phyloP scores from a whole-genome alignment of 2,329 filamentous ascomycete species.

The Fusarium neocosmosporiellum region DNA sequence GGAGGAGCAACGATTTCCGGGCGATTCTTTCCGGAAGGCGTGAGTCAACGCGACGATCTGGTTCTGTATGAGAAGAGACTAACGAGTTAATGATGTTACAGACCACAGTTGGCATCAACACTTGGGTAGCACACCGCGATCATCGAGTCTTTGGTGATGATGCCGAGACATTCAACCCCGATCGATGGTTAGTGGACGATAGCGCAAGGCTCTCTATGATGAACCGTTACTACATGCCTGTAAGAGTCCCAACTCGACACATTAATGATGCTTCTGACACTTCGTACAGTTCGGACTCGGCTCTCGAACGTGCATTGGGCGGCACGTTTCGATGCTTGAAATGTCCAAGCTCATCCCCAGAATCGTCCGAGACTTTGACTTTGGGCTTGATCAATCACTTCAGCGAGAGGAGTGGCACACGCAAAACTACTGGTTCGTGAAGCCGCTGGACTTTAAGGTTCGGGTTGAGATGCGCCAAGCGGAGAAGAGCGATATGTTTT shows the following conservation, averaged over 20 bases:
- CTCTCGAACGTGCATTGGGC: slow-evolving; percentile 37
- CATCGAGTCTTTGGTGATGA: slow-evolving; percentile 29
- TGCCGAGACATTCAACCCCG: slow-evolving; percentile 26
- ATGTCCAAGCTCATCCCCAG: slow-evolving; percentile 38
- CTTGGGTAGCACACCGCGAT: slow-evolving; percentile 39
- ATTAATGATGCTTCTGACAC: background rate
- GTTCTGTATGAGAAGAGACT: background rate
- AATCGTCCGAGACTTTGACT: slow-evolving; percentile 38
- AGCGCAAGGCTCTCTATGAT: slow-evolving; percentile 13
- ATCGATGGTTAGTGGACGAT: slow-evolving; percentile 28
- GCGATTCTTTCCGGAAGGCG: slow-evolving; percentile 30
- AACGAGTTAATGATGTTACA: background rate
- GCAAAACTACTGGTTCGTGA: slow-evolving; percentile 31
- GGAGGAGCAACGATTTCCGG: slow-evolving; percentile 30
- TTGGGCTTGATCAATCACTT: slow-evolving; percentile 10
- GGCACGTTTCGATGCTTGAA: slow-evolving; percentile 40
- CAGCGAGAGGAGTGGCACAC: slow-evolving; percentile 15
- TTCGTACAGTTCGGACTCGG: slow-evolving; percentile 36
- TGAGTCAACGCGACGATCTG: slow-evolving; percentile 1
- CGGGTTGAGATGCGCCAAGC: background rate
- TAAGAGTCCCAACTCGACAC: background rate
- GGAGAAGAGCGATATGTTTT: background rate
- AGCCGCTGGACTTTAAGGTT: slow-evolving; percentile 27
- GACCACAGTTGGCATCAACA: slow-evolving; percentile 37
- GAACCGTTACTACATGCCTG: slow-evolving; percentile 40